Conservation (phyloP, 805 yeast species). For the Ogataea pilisensis region DNA sequence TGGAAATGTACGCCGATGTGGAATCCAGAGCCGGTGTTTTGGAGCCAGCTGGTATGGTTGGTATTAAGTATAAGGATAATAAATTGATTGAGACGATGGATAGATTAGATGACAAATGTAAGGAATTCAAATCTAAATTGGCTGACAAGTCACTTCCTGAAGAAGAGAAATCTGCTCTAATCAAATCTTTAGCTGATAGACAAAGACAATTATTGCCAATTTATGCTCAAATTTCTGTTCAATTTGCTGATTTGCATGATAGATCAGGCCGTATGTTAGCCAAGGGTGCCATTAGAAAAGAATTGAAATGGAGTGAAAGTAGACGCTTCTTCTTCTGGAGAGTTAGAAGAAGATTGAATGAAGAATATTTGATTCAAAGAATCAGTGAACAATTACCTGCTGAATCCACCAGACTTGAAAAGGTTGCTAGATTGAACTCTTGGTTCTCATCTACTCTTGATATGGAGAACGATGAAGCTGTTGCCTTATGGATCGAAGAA, state of each 20-base stretch:
- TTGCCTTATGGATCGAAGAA: conserved; percentile 82
- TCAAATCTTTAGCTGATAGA: conserved; percentile 68
- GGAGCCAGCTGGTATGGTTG: conserved; percentile 99
- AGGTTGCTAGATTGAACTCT: conserved; percentile 80
- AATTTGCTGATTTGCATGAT: conserved; percentile 97
- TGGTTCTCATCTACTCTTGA: conserved; percentile 76
- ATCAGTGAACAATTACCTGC: conserved; percentile 53
- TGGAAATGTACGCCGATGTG: conserved; percentile 99
- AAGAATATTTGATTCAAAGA: conserved; percentile 78
- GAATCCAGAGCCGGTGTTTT: conserved; percentile 96
- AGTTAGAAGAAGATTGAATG: conserved; percentile 90
- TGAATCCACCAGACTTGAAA: conserved; percentile 65
- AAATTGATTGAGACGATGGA: conserved; percentile 87
- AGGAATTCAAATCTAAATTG: conserved; percentile 58
- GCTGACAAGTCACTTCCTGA: conserved; percentile 47
- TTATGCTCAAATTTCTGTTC: conserved; percentile 88
- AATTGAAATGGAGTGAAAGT: conserved; percentile 78
- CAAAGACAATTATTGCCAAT: conserved; percentile 80
- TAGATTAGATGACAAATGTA: conserved; percentile 77
- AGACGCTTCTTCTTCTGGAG: conserved; percentile 99
- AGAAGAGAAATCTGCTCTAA: conserved; percentile 63
- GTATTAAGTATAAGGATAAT: conserved; percentile 94
- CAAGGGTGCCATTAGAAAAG: conserved; percentile 84
- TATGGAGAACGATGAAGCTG: conserved; percentile 67
- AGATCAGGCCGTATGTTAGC: conserved; percentile 97